Evolutionary conservation across 495 filamentous ascomycete genomes (phyloP).

Genomic region (Talaromyces ruber): DNA sequence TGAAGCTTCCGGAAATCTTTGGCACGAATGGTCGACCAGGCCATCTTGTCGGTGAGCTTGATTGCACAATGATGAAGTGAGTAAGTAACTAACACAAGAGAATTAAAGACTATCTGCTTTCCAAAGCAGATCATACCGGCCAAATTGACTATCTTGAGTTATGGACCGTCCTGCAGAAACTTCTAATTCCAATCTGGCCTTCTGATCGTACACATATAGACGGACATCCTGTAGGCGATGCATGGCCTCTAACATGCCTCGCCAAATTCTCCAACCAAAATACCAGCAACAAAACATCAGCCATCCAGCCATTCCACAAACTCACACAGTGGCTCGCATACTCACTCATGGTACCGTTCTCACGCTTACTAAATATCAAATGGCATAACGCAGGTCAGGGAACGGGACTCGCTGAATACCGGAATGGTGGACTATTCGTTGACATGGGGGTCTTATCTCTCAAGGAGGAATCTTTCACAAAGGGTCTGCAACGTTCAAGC

Average conservation of each 20-base stretch:
- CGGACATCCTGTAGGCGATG: slow-evolving; percentile 46
- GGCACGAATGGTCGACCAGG: slow-evolving; percentile 42
- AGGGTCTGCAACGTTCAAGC: background rate
- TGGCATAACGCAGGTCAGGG: slow-evolving; percentile 71
- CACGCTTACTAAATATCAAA: slow-evolving; percentile 62
- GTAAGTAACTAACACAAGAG: background rate
- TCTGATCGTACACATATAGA: slow-evolving; percentile 42
- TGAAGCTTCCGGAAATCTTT: slow-evolving; percentile 39
- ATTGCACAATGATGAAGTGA: background rate
- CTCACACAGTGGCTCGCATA: slow-evolving; percentile 87
- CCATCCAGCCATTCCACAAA: slow-evolving; percentile 64
- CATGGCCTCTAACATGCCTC: slow-evolving; percentile 39
- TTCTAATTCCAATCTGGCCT: slow-evolving; percentile 47
- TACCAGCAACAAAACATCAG: slow-evolving; percentile 8
- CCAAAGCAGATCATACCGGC: background rate
- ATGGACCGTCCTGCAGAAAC: slow-evolving; percentile 42
- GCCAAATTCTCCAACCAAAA: slow-evolving; percentile 4
- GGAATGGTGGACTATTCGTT: slow-evolving; percentile 79
- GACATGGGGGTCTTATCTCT: slow-evolving; percentile 63
- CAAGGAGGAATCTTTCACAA: background rate
- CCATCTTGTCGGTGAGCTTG: slow-evolving; percentile 41
- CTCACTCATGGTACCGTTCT: slow-evolving; percentile 83
- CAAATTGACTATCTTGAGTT: slow-evolving; percentile 26
- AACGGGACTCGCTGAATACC: slow-evolving; percentile 80
- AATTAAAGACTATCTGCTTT: slow-evolving; percentile 39